These are phyloP conservation scores for Penicillium expansum DNA, from an alignment of 2,329 filamentous ascomycete genomes.

Conservation along the genomic window DNA sequence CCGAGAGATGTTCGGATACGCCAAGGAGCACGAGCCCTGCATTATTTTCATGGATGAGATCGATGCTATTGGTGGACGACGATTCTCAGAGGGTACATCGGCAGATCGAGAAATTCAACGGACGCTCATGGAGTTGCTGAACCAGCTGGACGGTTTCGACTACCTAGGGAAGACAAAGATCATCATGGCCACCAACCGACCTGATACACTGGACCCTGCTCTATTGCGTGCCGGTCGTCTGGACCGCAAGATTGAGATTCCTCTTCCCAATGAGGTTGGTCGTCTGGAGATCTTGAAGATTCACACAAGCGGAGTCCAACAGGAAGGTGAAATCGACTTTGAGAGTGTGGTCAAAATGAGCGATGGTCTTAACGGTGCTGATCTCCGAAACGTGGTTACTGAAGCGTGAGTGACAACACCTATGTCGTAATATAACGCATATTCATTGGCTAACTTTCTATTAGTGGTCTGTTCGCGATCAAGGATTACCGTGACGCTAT, in stretches of 20 bases:
- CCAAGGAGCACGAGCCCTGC: conserved; percentile 98
- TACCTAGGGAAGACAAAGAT: conserved; percentile 99
- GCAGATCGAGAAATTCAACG: conserved; percentile 98
- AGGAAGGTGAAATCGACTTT: conserved; percentile 95
- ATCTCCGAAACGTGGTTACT: conserved; percentile 95
- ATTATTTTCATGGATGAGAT: conserved; percentile 99
- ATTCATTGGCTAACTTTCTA: conserved; percentile 17
- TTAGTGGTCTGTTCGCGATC: conserved; percentile 90
- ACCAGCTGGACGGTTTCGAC: conserved; percentile 98
- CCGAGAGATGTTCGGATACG: conserved; percentile 99
- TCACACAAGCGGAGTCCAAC: conserved; percentile 78
- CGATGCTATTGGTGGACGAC: conserved; percentile 92
- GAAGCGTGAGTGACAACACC: conserved; percentile 72
- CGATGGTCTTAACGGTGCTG: conserved; percentile 93
- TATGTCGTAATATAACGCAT: background rate
- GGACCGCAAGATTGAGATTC: conserved; percentile 97
- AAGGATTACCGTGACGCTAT: conserved; percentile 96
- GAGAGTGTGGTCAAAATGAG: conserved; percentile 99
- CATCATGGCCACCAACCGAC: conserved; percentile 98
- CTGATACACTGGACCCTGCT: conserved; percentile 91
- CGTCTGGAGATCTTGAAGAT: conserved; percentile 98
- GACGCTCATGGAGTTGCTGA: conserved; percentile 96
- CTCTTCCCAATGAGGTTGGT: conserved; percentile 93
- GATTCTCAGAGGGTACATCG: conserved; percentile 96
- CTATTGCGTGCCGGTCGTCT: conserved; percentile 87